These are phyloP conservation scores for Boletus subcaerulescens DNA, from an alignment of 768 basidiomycete species.

Conservation along the genomic window DNA sequence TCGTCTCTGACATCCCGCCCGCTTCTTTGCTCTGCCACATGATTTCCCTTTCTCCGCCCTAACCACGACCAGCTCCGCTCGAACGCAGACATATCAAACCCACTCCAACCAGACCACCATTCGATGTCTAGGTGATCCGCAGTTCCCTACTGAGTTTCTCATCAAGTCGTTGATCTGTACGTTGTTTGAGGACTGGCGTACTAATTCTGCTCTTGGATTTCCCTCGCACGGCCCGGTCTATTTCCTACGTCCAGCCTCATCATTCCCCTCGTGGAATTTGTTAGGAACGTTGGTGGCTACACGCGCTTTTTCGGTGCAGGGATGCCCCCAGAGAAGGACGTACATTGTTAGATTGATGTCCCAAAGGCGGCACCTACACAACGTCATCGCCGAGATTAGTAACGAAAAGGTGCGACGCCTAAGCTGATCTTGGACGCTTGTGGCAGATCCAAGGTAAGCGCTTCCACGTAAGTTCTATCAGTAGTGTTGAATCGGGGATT, in stretches of 20 bases:
- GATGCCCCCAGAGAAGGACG: background rate
- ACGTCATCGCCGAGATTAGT: background rate
- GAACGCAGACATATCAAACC: conserved; percentile 13
- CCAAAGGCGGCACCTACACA: no score
- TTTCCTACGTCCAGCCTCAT: background rate
- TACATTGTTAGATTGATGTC: background rate
- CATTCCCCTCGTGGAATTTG: background rate
- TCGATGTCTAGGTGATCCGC: background rate
- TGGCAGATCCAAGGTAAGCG: background rate
- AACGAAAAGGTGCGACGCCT: background rate
- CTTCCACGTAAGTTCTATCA: background rate
- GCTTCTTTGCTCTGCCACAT: conserved; percentile 23
- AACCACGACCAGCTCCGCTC: conserved; percentile 36
- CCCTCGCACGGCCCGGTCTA: conserved; percentile 2
- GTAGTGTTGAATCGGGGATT: background rate
- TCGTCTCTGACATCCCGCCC: conserved; percentile 10
- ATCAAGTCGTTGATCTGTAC: background rate
- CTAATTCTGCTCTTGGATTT: background rate
- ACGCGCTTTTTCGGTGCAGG: background rate
- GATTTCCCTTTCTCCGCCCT: conserved; percentile 32
- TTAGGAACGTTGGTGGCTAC: background rate
- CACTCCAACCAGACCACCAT: no score
- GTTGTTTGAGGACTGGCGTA: background rate
- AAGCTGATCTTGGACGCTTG: background rate
- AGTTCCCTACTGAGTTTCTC: background rate